Conservation (phyloP, 805 yeast species). For the Sugiyamaella floridensis region DNA sequence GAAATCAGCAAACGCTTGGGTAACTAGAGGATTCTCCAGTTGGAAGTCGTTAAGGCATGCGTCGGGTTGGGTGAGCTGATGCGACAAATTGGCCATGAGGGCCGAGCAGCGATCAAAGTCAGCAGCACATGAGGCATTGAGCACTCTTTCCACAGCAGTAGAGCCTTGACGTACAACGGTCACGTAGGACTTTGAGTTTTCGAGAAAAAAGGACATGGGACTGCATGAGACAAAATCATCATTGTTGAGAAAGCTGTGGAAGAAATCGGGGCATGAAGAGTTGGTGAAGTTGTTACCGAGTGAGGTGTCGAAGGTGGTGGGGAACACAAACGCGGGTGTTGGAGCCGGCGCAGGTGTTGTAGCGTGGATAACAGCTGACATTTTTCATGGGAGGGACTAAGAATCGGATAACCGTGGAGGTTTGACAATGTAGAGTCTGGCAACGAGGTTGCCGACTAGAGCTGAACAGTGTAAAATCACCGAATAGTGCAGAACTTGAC, state of each 20-base stretch:
- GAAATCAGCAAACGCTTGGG: slow-evolving; percentile 25
- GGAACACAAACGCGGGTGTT: slow-evolving; percentile 8
- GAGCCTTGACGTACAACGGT: slow-evolving; percentile 23
- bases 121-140: slow-evolving; percentile 24
- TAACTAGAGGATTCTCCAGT: slow-evolving; percentile 24
- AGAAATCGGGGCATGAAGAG: slow-evolving; percentile 23
- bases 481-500: no score
- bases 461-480: no score
- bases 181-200: slow-evolving; percentile 26
- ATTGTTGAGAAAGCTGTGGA: slow-evolving; percentile 21
- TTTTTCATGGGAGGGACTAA: neutral
- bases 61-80: slow-evolving; percentile 8
- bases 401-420: no score
- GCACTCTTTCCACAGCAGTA: slow-evolving; percentile 19
- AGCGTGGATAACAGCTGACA: neutral
- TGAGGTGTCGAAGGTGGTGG: slow-evolving; percentile 28
- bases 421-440: no score
- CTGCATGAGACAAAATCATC: slow-evolving; percentile 22
- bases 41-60: slow-evolving; percentile 22
- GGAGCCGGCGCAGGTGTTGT: neutral
- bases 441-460: no score
- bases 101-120: slow-evolving; percentile 17
- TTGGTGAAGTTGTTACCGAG: slow-evolving; percentile 25
- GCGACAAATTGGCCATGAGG: slow-evolving; percentile 20
- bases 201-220: slow-evolving; percentile 28